phyloP scores from a whole-genome alignment of 805 yeast genomes.

The Helenozyma rhizophorensis region DNA sequence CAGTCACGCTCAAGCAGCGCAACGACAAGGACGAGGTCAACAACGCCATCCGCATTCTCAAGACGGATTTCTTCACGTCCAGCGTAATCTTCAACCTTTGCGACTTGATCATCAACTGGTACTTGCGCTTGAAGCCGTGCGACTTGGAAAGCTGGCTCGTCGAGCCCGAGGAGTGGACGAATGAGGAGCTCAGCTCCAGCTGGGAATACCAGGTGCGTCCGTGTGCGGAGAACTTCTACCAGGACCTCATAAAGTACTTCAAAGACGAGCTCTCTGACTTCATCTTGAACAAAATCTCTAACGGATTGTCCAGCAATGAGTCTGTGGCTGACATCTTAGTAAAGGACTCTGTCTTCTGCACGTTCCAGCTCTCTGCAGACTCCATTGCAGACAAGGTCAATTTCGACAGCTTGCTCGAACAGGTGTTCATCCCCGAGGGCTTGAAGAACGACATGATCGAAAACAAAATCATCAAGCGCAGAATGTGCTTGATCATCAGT shows the following conservation, averaged over 20 bases:
- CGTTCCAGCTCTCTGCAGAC: conserved; percentile 73
- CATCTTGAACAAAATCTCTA: conserved; percentile 56
- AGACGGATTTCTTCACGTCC: conserved; percentile 54
- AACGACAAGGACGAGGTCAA: conserved; percentile 62
- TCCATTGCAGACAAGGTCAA: conserved; percentile 63
- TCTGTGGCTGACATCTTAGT: conserved; percentile 49
- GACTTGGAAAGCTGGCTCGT: conserved; percentile 79
- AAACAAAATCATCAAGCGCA: conserved; percentile 62
- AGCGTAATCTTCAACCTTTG: conserved; percentile 54
- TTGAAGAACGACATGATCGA: conserved; percentile 42
- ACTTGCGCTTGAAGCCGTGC: conserved; percentile 64
- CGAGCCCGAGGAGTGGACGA: conserved; percentile 93
- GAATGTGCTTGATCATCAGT: conserved; percentile 69
- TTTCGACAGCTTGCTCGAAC: conserved; percentile 58
- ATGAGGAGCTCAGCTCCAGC: conserved; percentile 69
- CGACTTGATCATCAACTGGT: conserved; percentile 66
- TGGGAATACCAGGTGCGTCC: conserved; percentile 85
- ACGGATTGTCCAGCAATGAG: conserved; percentile 26
- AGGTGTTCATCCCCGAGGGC: conserved; percentile 67
- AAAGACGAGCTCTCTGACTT: conserved; percentile 50
- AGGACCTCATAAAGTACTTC: conserved; percentile 64
- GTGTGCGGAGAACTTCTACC: conserved; percentile 82
- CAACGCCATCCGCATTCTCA: conserved; percentile 49
- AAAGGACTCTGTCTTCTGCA: conserved; percentile 77
- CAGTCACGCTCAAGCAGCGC: conserved; percentile 59